Percentiles rank a stretch among this genome's conserved stretches.
Conservation (phyloP, 164 flowering plant genomes). For the grape (Vitis vinifera) region DNA sequence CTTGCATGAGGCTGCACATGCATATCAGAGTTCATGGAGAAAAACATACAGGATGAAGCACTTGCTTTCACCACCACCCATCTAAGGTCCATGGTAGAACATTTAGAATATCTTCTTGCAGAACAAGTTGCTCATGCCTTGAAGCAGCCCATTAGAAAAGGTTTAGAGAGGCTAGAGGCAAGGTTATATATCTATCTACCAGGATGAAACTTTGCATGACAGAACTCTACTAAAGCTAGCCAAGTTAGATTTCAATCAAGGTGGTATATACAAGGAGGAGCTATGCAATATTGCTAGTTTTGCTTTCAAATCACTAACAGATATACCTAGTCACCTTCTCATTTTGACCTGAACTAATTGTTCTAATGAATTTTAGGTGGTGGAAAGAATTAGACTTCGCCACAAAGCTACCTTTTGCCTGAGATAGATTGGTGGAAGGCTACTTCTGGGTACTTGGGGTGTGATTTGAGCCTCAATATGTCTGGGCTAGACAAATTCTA, state of each 20-base stretch:
- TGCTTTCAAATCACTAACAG: background rate
- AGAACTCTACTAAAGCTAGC: background rate
- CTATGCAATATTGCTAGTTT: background rate
- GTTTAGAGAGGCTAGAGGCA: too few species aligned
- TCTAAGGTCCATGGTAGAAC: too few species aligned
- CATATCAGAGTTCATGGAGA: background rate
- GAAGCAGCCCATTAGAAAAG: too few species aligned
- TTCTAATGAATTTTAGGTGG: background rate
- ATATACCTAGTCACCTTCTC: background rate
- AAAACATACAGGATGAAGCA: too few species aligned
- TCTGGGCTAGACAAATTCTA: background rate
- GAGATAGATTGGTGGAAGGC: too few species aligned
- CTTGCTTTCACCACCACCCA: too few species aligned
- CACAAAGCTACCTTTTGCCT: too few species aligned
- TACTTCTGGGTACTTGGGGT: too few species aligned
- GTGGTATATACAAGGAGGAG: background rate
- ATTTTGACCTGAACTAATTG: background rate
- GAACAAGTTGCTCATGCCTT: too few species aligned
- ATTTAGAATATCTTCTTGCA: too few species aligned
- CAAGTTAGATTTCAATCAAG: background rate
- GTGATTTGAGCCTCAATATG: background rate
- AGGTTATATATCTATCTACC: background rate
- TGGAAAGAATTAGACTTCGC: background rate
- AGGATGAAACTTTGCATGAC: background rate
- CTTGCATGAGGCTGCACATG: background rate